A percentile compares a stretch with the other conserved stretches of the same genome.
Evolutionary conservation across 768 basidiomycete genomes (phyloP).

Genomic region (Gymnopilus dilepis): DNA sequence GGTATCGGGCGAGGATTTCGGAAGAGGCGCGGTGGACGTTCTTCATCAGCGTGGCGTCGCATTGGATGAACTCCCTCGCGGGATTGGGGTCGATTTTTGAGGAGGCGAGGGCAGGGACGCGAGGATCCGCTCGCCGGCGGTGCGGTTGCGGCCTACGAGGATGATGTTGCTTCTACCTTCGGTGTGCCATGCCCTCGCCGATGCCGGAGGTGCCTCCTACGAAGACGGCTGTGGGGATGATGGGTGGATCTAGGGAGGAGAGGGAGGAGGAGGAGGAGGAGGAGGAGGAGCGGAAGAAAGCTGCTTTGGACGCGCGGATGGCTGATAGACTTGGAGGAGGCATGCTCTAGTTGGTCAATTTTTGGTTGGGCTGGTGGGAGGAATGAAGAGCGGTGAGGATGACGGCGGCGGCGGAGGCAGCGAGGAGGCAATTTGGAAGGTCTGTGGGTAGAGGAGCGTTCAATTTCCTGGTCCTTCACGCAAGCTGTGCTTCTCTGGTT

Average conservation of each 20-base stretch:
- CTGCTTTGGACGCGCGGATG: conserved; percentile 38
- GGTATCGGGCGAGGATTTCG: conserved; percentile 34
- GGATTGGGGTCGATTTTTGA: not conserved
- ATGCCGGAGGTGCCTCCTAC: conserved; percentile 54
- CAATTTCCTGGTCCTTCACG: too few relatives aligned
- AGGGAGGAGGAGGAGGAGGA: too few relatives aligned
- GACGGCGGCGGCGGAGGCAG: not conserved
- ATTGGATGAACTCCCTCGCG: conserved; percentile 50
- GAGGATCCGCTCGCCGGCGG: conserved; percentile 52
- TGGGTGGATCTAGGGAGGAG: not conserved
- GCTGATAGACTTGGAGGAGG: conserved; percentile 33
- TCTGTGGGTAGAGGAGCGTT: too few relatives aligned
- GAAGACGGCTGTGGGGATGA: conserved; percentile 41
- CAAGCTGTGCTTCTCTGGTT: too few relatives aligned
- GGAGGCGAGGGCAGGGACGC: conserved; percentile 38
- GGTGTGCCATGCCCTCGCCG: conserved; percentile 53
- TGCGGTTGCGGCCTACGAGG: conserved; percentile 56
- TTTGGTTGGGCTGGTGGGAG: not conserved
- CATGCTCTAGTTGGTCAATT: conserved; percentile 17
- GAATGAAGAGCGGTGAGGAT: not conserved
- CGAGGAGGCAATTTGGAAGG: too few relatives aligned
- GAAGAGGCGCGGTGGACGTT: conserved; percentile 43
- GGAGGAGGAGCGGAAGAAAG: conserved; percentile 25
- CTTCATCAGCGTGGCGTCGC: conserved; percentile 56
- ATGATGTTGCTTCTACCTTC: conserved; percentile 58